phyloP scores from a whole-genome alignment of 2,329 filamentous ascomycete genomes.

The Clarireedia paspali region DNA sequence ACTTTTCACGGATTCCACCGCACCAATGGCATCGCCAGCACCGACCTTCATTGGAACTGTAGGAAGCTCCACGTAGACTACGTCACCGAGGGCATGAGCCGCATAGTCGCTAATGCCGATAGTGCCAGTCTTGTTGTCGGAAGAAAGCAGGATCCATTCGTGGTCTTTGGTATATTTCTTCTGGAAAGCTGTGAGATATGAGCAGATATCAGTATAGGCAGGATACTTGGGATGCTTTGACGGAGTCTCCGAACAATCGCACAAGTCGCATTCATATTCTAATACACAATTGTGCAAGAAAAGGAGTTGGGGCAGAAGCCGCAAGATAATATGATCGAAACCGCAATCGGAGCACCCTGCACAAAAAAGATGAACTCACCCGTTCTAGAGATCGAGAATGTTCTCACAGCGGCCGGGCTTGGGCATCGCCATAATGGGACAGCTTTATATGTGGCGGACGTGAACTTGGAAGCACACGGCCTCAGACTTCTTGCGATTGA shows the following conservation, averaged over 20 bases:
- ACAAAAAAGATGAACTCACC: constrained; percentile 30
- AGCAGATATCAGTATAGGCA: background rate
- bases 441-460: constrained; percentile 14
- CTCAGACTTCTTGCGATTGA: constrained; percentile 47
- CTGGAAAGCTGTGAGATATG: constrained; percentile 3
- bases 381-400: constrained; percentile 38
- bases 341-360: background rate
- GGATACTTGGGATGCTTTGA: background rate
- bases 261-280: no score
- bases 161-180: constrained; percentile 96
- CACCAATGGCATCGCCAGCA: constrained; percentile 79
- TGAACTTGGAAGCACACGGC: constrained; percentile 28
- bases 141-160: constrained; percentile 91
- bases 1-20: constrained; percentile 96
- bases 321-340: background rate
- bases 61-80: constrained; percentile 95
- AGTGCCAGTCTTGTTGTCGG: constrained; percentile 72
- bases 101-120: constrained; percentile 88
- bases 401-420: constrained; percentile 33
- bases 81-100: constrained; percentile 85
- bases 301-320: no score
- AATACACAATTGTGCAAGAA: no score
- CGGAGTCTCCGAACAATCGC: background rate
- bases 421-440: constrained; percentile 19
- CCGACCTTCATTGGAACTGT: constrained; percentile 58